Conservation (phyloP, 371 early-diverging fungal genomes). For the Batrachochytrium dendrobatidis region DNA sequence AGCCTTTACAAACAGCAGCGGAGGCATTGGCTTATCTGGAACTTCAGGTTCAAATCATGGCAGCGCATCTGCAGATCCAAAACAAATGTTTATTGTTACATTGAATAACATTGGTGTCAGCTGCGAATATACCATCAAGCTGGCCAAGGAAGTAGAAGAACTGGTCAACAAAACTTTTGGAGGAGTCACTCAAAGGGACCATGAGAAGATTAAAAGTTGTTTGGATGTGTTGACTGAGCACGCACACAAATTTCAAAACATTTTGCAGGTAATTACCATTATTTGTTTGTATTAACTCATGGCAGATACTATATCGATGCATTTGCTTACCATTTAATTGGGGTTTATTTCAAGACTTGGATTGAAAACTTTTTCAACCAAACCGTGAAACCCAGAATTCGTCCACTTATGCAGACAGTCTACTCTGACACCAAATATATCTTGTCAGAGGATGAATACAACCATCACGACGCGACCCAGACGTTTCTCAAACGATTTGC, state of each 20-base stretch:
- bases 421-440: slow-evolving; percentile 83
- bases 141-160: slow-evolving; percentile 54
- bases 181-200: slow-evolving; percentile 39
- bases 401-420: slow-evolving; percentile 68
- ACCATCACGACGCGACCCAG: slow-evolving; percentile 61
- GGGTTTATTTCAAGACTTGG: slow-evolving; percentile 44
- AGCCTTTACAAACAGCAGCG: slow-evolving; percentile 38
- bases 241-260: slow-evolving; percentile 52
- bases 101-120: slow-evolving; percentile 80
- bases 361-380: slow-evolving; percentile 71
- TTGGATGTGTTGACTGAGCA: slow-evolving; percentile 50
- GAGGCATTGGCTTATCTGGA: slow-evolving; percentile 12
- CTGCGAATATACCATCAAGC: slow-evolving; percentile 60
- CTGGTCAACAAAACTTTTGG: slow-evolving; percentile 45
- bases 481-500: slow-evolving; percentile 70
- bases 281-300: background rate
- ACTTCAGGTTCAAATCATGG: background rate
- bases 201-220: slow-evolving; percentile 44
- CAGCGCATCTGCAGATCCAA: background rate
- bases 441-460: slow-evolving; percentile 83
- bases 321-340: slow-evolving; percentile 10
- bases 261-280: slow-evolving; percentile 44
- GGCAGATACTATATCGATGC: background rate
- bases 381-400: slow-evolving; percentile 70
- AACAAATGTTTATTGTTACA: slow-evolving; percentile 14